A percentile compares a stretch with the other conserved stretches of the same genome.
Evolutionary conservation across 441 rosid genomes (phyloP).

Genomic region (Hypseocharis bilobata): DNA sequence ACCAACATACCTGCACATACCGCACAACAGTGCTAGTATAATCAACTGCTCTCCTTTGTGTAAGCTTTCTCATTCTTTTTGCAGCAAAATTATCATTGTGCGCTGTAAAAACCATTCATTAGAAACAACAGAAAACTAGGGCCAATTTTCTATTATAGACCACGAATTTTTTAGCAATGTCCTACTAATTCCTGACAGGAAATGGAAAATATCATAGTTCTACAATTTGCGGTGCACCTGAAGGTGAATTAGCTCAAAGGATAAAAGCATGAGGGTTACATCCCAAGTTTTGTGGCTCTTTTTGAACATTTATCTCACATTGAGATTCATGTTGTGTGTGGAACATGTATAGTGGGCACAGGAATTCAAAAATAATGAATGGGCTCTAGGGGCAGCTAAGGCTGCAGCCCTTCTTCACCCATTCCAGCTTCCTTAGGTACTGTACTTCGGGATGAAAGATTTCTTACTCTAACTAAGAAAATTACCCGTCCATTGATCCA

Average conservation of each 20-base stretch:
- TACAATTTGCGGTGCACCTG: not conserved
- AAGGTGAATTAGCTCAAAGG: too few species aligned
- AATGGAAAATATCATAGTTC: not conserved
- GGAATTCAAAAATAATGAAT: too few species aligned
- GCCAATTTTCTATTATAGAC: not conserved
- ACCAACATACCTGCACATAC: slow-evolving; percentile 55
- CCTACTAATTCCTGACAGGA: slow-evolving; percentile 1
- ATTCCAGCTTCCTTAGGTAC: too few species aligned
- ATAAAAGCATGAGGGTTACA: slow-evolving; percentile 12
- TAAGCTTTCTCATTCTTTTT: slow-evolving; percentile 82
- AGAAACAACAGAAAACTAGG: slow-evolving; percentile 5
- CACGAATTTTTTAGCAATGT: not conserved
- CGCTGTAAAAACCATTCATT: slow-evolving; percentile 30
- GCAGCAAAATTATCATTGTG: slow-evolving; percentile 64
- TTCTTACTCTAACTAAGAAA: too few species aligned
- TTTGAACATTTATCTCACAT: too few species aligned
- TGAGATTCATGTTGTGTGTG: too few species aligned
- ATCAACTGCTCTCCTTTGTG: slow-evolving; percentile 91
- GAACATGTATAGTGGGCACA: too few species aligned
- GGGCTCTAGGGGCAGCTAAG: too few species aligned
- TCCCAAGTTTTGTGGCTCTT: not conserved
- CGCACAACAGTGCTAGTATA: slow-evolving; percentile 86
- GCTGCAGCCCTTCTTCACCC: too few species aligned
- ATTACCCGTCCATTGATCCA: too few species aligned
- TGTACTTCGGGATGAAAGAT: too few species aligned